Conservation (phyloP, 768 basidiomycete genomes). For the Russula ochroleuca region DNA sequence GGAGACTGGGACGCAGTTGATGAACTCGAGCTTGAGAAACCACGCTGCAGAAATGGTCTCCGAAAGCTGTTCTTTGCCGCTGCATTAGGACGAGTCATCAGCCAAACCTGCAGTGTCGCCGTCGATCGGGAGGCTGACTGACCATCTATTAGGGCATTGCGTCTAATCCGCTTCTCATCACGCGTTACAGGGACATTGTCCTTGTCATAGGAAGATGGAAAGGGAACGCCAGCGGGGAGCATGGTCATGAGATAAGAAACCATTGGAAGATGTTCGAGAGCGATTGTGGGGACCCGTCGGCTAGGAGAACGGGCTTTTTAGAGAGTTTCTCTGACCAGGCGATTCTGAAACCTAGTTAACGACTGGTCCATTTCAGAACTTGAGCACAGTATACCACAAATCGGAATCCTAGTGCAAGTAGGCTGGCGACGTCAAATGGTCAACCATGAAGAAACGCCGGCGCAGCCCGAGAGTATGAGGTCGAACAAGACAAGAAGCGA, state of each 20-base stretch:
- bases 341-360: background rate
- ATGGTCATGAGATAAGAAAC: background rate
- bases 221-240: background rate
- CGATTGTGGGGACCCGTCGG: background rate
- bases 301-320: too few species aligned
- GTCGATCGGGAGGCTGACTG: background rate
- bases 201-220: background rate
- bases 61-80: background rate
- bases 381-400: too few species aligned
- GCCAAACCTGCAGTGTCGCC: background rate
- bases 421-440: too few species aligned
- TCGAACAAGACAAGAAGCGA: too few species aligned
- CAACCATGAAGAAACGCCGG: too few species aligned
- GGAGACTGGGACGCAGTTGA: background rate
- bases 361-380: background rate
- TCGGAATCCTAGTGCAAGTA: too few species aligned
- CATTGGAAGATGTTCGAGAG: background rate
- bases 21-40: background rate
- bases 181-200: background rate
- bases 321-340: background rate
- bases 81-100: background rate
- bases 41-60: background rate
- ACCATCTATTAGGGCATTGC: conserved; percentile 3
- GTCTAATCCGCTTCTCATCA: background rate
- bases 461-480: too few species aligned